Evolutionary conservation across 768 basidiomycete genomes (phyloP), one percentile per base, ranked within the genome.

Genomic region (Agrocybe pediades): DNA sequence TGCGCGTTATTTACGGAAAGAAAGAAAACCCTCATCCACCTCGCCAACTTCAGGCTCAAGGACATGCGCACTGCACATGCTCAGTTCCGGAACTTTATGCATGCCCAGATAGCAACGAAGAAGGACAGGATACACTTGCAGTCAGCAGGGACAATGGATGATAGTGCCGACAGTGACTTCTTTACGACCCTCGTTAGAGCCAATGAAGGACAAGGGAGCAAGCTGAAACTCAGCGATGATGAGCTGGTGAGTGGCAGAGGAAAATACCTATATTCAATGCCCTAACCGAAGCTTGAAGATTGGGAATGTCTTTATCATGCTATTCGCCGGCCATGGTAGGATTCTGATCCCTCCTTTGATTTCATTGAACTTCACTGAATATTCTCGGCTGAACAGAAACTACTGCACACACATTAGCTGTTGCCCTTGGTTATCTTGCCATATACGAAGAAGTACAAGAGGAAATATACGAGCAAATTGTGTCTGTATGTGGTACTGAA

Each of bases 271-370:
- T 9, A 11, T 21, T 26, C 16, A 21, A 41, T 33, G 33, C 46
- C 41, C 30, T 39, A n/a, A 33, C 26, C 21, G 33, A 43, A 2
- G 33, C 2, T 16, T 41, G 33, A 51, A 81, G 81, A 79, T 82
- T 44, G 82, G 81, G 5, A 84, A 84, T 46, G 61, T 81, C 1
- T 84, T 74, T 56, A 58, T 75, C 9, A 69, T 82, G 61, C 66
- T 87, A 20, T 78, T 85, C 36, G 83, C 84, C 41, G 84, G 85
- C 11, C 81, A 85, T 62, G 84, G 82, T 76, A 54, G 30, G 68
- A 56, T 7, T 33, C 20, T 33, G 9, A 4, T 46, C 16, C 15
- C 1, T 17, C n/a, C 25, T 17, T 13, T 17, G 8, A 20, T n/a
- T n/a, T n/a, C n/a, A n/a, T n/a, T n/a, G n/a, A 15, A 40, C 6